Evolutionary conservation across 139 green algal species (phyloP).

Genomic region (Zygnema circumcarinatum): DNA sequence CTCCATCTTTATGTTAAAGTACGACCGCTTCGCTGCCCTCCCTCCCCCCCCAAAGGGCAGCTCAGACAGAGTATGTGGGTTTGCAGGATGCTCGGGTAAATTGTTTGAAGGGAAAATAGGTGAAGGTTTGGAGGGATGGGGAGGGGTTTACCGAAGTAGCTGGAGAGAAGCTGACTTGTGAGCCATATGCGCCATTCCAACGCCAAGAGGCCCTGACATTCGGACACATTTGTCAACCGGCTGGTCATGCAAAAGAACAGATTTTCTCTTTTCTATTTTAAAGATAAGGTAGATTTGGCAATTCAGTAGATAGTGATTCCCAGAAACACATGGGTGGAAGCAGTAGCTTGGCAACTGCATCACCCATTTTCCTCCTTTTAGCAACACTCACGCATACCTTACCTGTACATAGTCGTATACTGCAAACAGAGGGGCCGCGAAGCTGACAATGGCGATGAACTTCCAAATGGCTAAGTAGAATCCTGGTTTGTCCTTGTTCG

Average conservation of each 20-base stretch:
- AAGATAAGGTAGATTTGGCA: too few species aligned
- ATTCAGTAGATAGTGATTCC: too few species aligned
- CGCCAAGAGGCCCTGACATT: slow-evolving; percentile 65
- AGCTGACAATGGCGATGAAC: slow-evolving; percentile 75
- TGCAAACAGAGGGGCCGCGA: slow-evolving; percentile 75
- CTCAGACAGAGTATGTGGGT: slow-evolving; percentile 23
- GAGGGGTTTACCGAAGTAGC: slow-evolving; percentile 68
- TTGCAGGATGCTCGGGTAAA: not conserved
- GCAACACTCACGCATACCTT: too few species aligned
- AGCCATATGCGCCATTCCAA: slow-evolving; percentile 74
- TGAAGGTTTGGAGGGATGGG: not conserved
- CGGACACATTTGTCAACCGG: too few species aligned
- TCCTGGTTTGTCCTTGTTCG: slow-evolving; percentile 72
- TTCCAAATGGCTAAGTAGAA: slow-evolving; percentile 72
- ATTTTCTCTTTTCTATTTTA: too few species aligned
- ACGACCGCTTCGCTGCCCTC: slow-evolving; percentile 23
- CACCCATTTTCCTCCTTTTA: too few species aligned
- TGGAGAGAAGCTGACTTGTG: slow-evolving; percentile 57
- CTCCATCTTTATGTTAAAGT: slow-evolving; percentile 46
- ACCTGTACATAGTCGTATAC: slow-evolving; percentile 59
- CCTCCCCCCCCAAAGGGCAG: not conserved
- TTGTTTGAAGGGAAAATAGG: not conserved
- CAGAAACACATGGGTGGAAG: too few species aligned
- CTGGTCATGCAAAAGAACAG: too few species aligned
- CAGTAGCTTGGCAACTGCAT: too few species aligned